These are phyloP conservation scores for Ceratocystis variospora DNA, from an alignment of 2,329 filamentous ascomycete genomes.

Conservation along the genomic window DNA sequence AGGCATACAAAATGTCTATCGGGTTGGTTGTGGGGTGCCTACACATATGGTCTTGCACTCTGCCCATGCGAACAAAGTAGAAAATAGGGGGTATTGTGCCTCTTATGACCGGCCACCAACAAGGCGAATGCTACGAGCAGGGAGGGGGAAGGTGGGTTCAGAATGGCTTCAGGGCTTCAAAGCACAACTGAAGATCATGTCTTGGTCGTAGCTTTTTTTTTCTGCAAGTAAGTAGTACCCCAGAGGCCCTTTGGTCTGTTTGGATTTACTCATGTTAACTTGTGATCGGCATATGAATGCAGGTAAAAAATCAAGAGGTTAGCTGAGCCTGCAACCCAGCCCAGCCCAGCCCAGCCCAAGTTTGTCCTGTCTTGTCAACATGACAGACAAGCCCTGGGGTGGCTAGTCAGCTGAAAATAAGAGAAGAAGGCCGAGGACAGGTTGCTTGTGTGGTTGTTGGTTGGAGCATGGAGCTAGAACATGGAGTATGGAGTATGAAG, in stretches of 20 bases:
- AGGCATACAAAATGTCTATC: too few species aligned
- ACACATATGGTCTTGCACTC: background rate
- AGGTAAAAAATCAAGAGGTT: background rate
- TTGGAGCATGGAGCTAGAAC: background rate
- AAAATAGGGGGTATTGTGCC: background rate
- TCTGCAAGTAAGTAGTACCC: background rate
- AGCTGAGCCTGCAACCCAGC: background rate
- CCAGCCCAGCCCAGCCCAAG: background rate
- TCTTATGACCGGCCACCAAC: background rate
- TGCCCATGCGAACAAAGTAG: background rate
- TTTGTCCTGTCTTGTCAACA: slow-evolving; percentile 2
- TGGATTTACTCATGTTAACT: background rate
- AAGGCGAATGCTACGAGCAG: too few species aligned
- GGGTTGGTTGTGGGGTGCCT: background rate
- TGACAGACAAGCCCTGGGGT: background rate
- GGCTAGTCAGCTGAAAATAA: slow-evolving; percentile 6
- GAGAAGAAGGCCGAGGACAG: background rate
- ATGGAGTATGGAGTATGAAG: background rate
- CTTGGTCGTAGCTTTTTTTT: background rate
- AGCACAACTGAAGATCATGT: background rate
- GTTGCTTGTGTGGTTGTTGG: background rate
- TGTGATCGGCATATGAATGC: background rate
- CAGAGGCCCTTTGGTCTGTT: background rate
- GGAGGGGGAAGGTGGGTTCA: background rate
- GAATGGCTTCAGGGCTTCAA: background rate